A percentile compares a stretch with the other conserved stretches of the same genome.
Evolutionary conservation across 2,329 filamentous ascomycete genomes (phyloP).

Genomic region (Arthrobotrys conoides): DNA sequence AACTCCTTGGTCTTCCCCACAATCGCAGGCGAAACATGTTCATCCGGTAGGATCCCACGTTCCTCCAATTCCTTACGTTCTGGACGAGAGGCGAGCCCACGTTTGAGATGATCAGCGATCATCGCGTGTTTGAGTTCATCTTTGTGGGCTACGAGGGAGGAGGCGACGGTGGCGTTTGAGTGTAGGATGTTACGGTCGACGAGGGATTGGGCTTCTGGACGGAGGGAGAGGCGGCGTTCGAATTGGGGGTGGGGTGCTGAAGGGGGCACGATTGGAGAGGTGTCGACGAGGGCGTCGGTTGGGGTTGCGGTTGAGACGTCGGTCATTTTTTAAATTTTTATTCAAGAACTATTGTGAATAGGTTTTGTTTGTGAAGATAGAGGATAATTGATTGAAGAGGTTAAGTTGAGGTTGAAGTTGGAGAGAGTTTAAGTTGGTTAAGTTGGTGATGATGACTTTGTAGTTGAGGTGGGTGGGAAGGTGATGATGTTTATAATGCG

Average conservation of each 20-base stretch:
- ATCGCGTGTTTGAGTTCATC: constrained; percentile 63
- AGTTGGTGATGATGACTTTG: too few relatives aligned
- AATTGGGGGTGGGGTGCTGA: constrained; percentile 35
- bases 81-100: constrained; percentile 62
- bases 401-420: background rate
- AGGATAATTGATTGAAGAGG: constrained; percentile 8
- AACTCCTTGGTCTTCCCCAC: constrained; percentile 63
- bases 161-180: constrained; percentile 2
- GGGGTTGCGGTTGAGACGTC: constrained; percentile 29
- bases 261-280: constrained; percentile 41
- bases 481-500: too few relatives aligned
- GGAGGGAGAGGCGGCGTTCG: constrained; percentile 53
- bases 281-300: constrained; percentile 31
- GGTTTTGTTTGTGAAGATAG: background rate
- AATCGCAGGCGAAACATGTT: constrained; percentile 62
- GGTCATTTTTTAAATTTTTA: constrained; percentile 31
- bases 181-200: constrained; percentile 60
- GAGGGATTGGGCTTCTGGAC: constrained; percentile 52
- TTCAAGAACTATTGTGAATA: background rate
- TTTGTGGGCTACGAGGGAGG: constrained; percentile 23
- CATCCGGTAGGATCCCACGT: constrained; percentile 63
- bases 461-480: too few relatives aligned
- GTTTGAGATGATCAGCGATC: constrained; percentile 62
- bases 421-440: too few relatives aligned
- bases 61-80: constrained; percentile 63